A percentile compares a stretch with the other conserved stretches of the same genome.
Conservation (phyloP, 495 filamentous ascomycete genomes). For the Tuber indicum region DNA sequence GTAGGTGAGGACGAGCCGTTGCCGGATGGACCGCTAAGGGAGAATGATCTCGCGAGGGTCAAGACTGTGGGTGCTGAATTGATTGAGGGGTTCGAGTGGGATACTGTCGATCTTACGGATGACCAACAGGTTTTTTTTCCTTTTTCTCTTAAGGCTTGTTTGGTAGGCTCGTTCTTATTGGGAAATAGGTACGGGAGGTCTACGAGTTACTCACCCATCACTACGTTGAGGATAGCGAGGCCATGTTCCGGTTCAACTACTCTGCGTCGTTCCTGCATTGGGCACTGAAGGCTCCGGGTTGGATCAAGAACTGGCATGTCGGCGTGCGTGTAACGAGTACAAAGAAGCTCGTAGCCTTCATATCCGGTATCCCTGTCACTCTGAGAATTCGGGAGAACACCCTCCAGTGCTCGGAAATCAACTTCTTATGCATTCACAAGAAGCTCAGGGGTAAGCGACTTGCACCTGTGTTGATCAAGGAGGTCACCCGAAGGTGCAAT, state of each 20-base stretch:
- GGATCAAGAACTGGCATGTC: constrained; percentile 91
- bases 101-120: constrained; percentile 75
- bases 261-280: constrained; percentile 81
- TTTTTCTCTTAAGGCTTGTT: neutral
- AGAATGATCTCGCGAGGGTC: constrained; percentile 67
- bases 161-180: constrained; percentile 21
- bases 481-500: constrained; percentile 88
- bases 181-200: constrained; percentile 62
- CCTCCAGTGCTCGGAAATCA: constrained; percentile 80
- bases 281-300: constrained; percentile 92
- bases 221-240: constrained; percentile 93
- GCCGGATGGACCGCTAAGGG: constrained; percentile 51
- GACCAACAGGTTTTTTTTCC: constrained; percentile 48
- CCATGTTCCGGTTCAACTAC: constrained; percentile 96
- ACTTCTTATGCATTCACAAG: constrained; percentile 97
- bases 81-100: constrained; percentile 83
- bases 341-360: constrained; percentile 83
- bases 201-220: constrained; percentile 84
- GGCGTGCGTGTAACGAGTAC: constrained; percentile 76
- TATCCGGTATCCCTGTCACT: constrained; percentile 78
- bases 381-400: constrained; percentile 70
- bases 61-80: constrained; percentile 58
- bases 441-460: constrained; percentile 90
- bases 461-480: constrained; percentile 88
- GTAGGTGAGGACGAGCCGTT: constrained; percentile 31